These are phyloP conservation scores for Sugiyamaella castrensis DNA, from an alignment of 1,139 yeast genomes.

Conservation along the genomic window DNA sequence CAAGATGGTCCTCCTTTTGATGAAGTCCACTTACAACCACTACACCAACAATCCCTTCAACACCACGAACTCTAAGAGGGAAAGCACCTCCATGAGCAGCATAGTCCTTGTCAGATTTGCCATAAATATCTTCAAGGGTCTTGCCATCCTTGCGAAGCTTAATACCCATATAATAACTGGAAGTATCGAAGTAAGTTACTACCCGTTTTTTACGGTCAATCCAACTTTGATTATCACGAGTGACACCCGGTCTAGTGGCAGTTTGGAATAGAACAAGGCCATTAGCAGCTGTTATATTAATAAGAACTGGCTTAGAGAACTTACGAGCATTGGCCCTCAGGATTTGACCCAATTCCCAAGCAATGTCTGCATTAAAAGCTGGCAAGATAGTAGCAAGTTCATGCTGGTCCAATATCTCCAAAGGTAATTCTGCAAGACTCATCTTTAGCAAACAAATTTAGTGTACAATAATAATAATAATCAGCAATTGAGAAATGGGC, in stretches of 20 bases:
- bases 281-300: conserved; percentile 48
- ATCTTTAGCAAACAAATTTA: too few relatives aligned
- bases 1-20: conserved; percentile 35
- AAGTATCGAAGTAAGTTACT: conserved; percentile 51
- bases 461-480: too few relatives aligned
- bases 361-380: conserved; percentile 36
- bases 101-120: conserved; percentile 46
- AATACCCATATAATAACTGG: conserved; percentile 55
- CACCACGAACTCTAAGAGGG: conserved; percentile 48
- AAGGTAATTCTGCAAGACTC: too few relatives aligned
- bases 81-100: conserved; percentile 64
- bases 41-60: conserved; percentile 51
- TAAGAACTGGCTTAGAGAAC: conserved; percentile 42
- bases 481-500: too few relatives aligned
- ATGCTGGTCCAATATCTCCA: conserved; percentile 27
- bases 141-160: conserved; percentile 37
- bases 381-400: conserved; percentile 32
- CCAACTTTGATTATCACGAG: conserved; percentile 59
- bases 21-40: conserved; percentile 58
- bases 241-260: conserved; percentile 45
- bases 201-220: conserved; percentile 52
- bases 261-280: conserved; percentile 57
- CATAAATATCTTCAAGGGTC: conserved; percentile 40
- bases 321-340: conserved; percentile 30
- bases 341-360: conserved; percentile 36